These are phyloP conservation scores for Pseudozyma pruni DNA, from an alignment of 1,284 basidiomycete species.

Conservation along the genomic window DNA sequence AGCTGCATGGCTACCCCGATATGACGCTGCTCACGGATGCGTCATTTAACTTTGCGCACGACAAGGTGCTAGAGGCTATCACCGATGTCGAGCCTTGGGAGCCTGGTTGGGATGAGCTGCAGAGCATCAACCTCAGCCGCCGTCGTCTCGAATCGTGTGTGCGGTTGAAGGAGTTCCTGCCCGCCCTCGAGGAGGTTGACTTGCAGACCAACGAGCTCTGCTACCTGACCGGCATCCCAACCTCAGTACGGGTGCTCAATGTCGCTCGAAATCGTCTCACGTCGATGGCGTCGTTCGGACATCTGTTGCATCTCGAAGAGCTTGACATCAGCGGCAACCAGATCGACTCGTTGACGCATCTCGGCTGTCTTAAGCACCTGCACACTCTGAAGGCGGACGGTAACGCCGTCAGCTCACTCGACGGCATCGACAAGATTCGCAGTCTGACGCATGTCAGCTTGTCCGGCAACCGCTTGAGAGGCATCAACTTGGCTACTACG, in stretches of 20 bases:
- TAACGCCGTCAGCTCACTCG: slow-evolving; percentile 81
- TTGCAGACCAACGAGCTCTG: slow-evolving; percentile 71
- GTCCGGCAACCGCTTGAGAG: slow-evolving; percentile 78
- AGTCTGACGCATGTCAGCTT: slow-evolving; percentile 82
- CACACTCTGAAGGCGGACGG: slow-evolving; percentile 87
- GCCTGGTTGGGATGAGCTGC: slow-evolving; percentile 89
- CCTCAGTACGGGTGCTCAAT: slow-evolving; percentile 49
- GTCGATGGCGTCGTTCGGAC: slow-evolving; percentile 86
- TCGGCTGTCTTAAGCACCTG: slow-evolving; percentile 72
- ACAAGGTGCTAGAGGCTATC: slow-evolving; percentile 87
- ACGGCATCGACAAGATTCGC: slow-evolving; percentile 76
- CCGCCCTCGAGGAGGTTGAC: slow-evolving; percentile 80
- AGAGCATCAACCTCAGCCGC: slow-evolving; percentile 79
- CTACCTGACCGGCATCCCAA: slow-evolving; percentile 62
- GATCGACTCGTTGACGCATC: slow-evolving; percentile 74
- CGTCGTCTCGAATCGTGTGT: slow-evolving; percentile 88
- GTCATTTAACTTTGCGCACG: slow-evolving; percentile 90
- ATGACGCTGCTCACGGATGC: slow-evolving; percentile 77
- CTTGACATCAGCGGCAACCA: slow-evolving; percentile 92
- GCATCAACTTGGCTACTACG: slow-evolving; percentile 71
- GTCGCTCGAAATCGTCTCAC: slow-evolving; percentile 74
- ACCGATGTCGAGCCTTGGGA: slow-evolving; percentile 96
- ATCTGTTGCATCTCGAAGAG: slow-evolving; percentile 84
- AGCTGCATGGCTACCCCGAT: slow-evolving; percentile 46
- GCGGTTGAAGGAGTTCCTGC: slow-evolving; percentile 91